Evolutionary conservation across 2,329 filamentous ascomycete genomes (phyloP), one percentile per base, ranked within the genome.

Genomic region (Pseudomassariella vexata): DNA sequence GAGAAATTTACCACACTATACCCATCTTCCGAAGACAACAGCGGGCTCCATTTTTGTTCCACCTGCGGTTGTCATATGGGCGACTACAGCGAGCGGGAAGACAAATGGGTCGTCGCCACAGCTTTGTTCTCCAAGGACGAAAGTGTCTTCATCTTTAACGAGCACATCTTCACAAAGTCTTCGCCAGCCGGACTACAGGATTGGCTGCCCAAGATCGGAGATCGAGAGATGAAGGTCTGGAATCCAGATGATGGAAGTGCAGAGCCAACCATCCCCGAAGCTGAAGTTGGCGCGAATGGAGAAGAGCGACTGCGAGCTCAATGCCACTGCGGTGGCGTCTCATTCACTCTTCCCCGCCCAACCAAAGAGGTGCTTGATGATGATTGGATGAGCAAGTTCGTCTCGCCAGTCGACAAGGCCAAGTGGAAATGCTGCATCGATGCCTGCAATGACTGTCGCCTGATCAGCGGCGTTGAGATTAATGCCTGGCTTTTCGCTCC

Each of bases 281-380:
- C 45, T 0, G 59, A 63, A 37, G 32, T 54, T 6, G 60, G 57
- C 5, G 30, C 34, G 1, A 45, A 58, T 7, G 62, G 62, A 8
- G 43, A 55, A 24, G 58, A 66, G 22, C 45, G 57, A 12, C 54
- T 72, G 9, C 56, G 59, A 0, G 66, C 55, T 0, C 39, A 66
- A 38, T 71, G 68, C 40, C 53, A 60, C 34, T 72, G 67, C 35
- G 63, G 60, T 24, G 66, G 67, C 8, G 60, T 71, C 0, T 63
- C 59, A 4, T 69, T 71, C 43, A 62, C 60, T 5, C 50, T 71
- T 19, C 42, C 52, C 8, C 55, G 64, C 3, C 68, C 66, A 2
- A 52, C 46, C 4, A 32, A 51, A 5, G 47, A 47, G 11, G 47
- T 53, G 3, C 40, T 52, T 17, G 38, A 46, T 1, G 33, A 50